Evolutionary conservation across 1,284 basidiomycete species (phyloP), one percentile per base, ranked within the genome.

Genomic region (Ceratobasidium sp.): DNA sequence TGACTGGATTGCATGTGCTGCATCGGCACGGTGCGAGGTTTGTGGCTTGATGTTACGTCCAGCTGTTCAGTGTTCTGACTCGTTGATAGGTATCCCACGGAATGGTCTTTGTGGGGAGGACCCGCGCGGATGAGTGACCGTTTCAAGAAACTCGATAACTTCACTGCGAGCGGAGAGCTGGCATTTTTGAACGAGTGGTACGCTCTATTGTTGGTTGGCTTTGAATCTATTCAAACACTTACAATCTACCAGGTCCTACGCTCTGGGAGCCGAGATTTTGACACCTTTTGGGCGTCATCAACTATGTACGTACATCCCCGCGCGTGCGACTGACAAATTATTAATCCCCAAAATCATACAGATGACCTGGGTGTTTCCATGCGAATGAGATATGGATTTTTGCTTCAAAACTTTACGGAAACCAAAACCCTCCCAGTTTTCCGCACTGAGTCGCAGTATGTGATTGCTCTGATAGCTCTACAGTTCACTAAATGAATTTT

Each of bases 381-480:
- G 28, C 71, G 78, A 46, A 74, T 79, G 52, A 77, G 78, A 50
- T 79, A 79, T 54, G 78, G 78, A 1, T 77, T 76, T 66, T 69
- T 79, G 9, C 75, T 79, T 11, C 58, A 93, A 87, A 91, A 94
- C 78, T 95, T 95, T 78, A 92, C 91, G 5, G 84, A 88, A 69
- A 79, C 85, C 21, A 87, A 89, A 76, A 87, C 86, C 5, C 82
- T 94, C 52, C 92, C 94, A 5, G 91, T 96, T 13, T 94, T 96
- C 82, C 88, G 95, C 57, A 95, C 94, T 0, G 93, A 93, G 80
- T 94, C 92, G 2, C 91, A 94, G 87, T 93, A 81, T 76, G 90
- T 79, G 59, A 73, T 58, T 78, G 11, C 23, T 35, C 21, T 43
- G 7, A 70, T 23, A n/a, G 38, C n/a, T 2, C 44, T 7, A 23